These are phyloP conservation scores for Ministeria vibrans DNA, from an alignment of 78 protist species.

Conservation along the genomic window DNA sequence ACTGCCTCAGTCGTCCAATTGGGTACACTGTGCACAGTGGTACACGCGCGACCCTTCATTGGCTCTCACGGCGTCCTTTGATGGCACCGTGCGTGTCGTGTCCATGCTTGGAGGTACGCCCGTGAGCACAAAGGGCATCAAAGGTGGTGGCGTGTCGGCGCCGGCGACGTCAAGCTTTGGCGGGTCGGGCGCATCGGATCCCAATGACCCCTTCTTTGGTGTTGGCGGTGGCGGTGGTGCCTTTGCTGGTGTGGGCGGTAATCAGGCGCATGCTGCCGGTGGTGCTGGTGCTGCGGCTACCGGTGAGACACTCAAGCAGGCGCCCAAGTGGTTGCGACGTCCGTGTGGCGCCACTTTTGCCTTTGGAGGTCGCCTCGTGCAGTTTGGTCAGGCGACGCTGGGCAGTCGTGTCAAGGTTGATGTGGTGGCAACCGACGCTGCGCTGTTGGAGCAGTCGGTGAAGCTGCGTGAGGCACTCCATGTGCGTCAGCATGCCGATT, in stretches of 20 bases:
- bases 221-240: too few relatives aligned
- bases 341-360: conserved; percentile 49
- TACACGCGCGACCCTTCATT: conserved; percentile 22
- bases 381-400: not conserved
- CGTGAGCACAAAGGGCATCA: too few relatives aligned
- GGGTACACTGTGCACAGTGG: conserved; percentile 63
- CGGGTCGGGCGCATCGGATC: too few relatives aligned
- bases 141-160: too few relatives aligned
- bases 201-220: too few relatives aligned
- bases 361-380: conserved; percentile 49
- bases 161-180: too few relatives aligned
- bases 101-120: too few relatives aligned
- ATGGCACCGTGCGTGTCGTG: conserved; percentile 30
- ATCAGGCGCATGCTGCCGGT: too few relatives aligned
- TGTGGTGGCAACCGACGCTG: not conserved
- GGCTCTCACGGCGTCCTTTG: conserved; percentile 35
- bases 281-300: too few relatives aligned
- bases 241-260: too few relatives aligned
- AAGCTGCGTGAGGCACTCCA: not conserved
- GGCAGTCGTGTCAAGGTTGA: not conserved
- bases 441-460: not conserved
- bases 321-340: conserved; percentile 45
- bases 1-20: conserved; percentile 27
- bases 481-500: not conserved
- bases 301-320: not conserved